Base-by-base conservation (phyloP, 2,329 filamentous ascomycete species). In the Pseudogymnoascus sp. region DNA sequence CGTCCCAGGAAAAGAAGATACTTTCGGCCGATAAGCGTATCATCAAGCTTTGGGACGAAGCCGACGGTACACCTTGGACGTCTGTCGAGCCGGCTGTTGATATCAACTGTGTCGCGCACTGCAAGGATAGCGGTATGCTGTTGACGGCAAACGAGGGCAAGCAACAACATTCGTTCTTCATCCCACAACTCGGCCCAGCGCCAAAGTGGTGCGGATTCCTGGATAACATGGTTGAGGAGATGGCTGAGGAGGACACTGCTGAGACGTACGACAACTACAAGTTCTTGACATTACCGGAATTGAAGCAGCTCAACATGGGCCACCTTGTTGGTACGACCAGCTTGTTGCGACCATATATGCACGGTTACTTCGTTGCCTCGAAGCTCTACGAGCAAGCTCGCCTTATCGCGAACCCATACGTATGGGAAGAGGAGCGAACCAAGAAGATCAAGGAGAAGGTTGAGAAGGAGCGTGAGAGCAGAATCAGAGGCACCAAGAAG, bases 251-350 rank as follows among this genome's bases (percentile, higher is more conserved):
- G 71, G 79, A 81, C 30, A 81, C 79, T 63, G 88, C 87, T 30
- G 87, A 94, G 68, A 90, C 94, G 8, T 99, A 99, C 78, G 94
- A 99, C 76, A 97, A 99, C 76, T 97, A 93, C 84, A 99, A 97
- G 76, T 99, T 99, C 83, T 80, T 99, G 71, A 96, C 93, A 1
- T 75, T 91, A 64, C 86, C 90, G 43, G 92, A 99, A 73, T 81
- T 99, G 60, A 89, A 89, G 68, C 85, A 87, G 36, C 83, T 99
- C 66, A 95, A 90, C 72, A 75, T 99, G 70, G 87, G 90, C 60
- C 93, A 97, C 72, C 80, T 99, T 57, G 83, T 99, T 62, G 93
- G 93, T 66, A 92, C 91, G 68, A 96, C 92, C 28, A 94, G 90
- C 70, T 78, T 97, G 18, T 79, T 99, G 39, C 84, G 93, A 47